Evolutionary conservation across 2,329 filamentous ascomycete species (phyloP).

Genomic region (Colletotrichum sublineola): DNA sequence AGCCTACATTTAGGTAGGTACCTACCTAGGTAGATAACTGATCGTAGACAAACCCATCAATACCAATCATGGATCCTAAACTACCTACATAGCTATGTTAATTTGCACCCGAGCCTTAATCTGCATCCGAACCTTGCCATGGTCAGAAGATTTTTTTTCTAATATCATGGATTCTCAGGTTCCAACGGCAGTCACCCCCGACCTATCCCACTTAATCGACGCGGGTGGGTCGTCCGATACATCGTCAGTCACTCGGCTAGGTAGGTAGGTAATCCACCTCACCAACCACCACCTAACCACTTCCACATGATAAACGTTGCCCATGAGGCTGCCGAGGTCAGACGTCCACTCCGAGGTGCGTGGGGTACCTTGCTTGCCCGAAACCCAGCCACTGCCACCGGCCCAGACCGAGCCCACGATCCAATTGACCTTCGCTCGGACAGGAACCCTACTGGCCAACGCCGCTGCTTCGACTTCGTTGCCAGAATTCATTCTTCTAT

Average conservation of each 20-base stretch:
- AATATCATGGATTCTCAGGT: too few species aligned
- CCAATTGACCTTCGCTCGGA: background rate
- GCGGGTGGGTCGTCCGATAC: slow-evolving; percentile 1
- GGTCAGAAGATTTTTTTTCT: too few species aligned
- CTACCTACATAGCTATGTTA: too few species aligned
- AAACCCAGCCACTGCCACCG: background rate
- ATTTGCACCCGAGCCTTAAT: too few species aligned
- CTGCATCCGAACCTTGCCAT: too few species aligned
- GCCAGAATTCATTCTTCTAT: background rate
- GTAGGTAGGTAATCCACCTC: background rate
- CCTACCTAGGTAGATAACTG: too few species aligned
- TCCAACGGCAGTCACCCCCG: slow-evolving; percentile 1
- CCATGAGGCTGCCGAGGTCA: slow-evolving; percentile 5
- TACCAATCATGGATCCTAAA: too few species aligned
- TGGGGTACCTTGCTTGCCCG: background rate
- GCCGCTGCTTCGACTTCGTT: background rate
- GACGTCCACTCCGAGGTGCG: too few species aligned
- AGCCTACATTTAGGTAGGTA: too few species aligned
- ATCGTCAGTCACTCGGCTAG: slow-evolving; percentile 4
- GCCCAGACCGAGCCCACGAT: background rate
- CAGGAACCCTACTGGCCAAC: background rate
- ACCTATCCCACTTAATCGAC: background rate
- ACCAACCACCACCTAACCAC: slow-evolving; percentile 1
- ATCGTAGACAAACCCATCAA: too few species aligned
- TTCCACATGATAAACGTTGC: slow-evolving; percentile 1